Evolutionary conservation across 371 early-diverging fungal genomes (phyloP).

Genomic region (Apophysomyces trapeziformis): DNA sequence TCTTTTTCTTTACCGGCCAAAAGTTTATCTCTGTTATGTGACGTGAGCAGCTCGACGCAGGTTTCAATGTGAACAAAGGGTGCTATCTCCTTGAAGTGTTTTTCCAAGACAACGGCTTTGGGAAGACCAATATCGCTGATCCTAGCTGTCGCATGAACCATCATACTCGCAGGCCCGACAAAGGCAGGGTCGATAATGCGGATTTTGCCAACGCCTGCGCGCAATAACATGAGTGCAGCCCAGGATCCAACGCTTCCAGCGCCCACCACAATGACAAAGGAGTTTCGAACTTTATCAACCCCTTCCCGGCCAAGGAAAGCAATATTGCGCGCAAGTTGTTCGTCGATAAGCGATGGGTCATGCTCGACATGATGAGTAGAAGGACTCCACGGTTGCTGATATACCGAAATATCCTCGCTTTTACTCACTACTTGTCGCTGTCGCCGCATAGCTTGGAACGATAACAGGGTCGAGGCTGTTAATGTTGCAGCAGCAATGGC

Average conservation of each 20-base stretch:
- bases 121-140: constrained; percentile 86
- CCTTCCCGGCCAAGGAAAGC: constrained; percentile 91
- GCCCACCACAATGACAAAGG: constrained; percentile 92
- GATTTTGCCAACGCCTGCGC: constrained; percentile 86
- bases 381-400: neutral
- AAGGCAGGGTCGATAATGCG: constrained; percentile 93
- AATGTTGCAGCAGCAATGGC: constrained; percentile 62
- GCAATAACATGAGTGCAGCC: constrained; percentile 88
- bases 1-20: constrained; percentile 59
- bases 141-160: constrained; percentile 89
- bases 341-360: constrained; percentile 77
- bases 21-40: constrained; percentile 62
- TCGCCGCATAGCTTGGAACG: constrained; percentile 49
- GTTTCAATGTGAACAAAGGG: constrained; percentile 83
- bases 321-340: constrained; percentile 88
- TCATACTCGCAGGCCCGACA: constrained; percentile 83
- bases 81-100: constrained; percentile 70
- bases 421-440: constrained; percentile 21
- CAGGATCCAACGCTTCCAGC: constrained; percentile 96
- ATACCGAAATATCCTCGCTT: neutral
- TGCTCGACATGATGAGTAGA: constrained; percentile 1
- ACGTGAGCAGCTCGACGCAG: constrained; percentile 66
- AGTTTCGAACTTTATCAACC: constrained; percentile 60
- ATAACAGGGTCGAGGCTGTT: constrained; percentile 59
- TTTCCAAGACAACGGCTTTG: constrained; percentile 77